Evolutionary conservation across 2,329 filamentous ascomycete species (phyloP), one percentile per base, ranked within the genome.

Genomic region (Fusarium nurragi): DNA sequence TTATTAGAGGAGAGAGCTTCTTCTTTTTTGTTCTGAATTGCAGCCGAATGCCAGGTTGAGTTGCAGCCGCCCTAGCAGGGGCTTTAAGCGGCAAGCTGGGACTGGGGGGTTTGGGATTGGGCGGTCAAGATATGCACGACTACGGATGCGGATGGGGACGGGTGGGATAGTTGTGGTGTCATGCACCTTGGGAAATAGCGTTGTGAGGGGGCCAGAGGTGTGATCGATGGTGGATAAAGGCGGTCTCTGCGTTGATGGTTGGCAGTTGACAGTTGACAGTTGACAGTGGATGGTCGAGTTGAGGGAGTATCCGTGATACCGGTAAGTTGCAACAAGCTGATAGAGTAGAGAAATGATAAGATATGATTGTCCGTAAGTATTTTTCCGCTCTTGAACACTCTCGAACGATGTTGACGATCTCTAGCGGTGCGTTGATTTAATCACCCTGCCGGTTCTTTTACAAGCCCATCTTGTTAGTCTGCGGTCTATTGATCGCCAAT

Each of bases 111-210:
- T 23, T 25, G 34, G 49, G 38, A 69, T 71, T 71, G 67, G 69
- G 69, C 69, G 69, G 69, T 72, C 69, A 68, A 63, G 66, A 46
- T 25, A 53, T 52, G 64, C 53, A 67, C 54, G 49, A 54, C 38
- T 37, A 38, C 26, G 47, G 54, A 47, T 55, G 57, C 23, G 40
- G 40, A 10, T 19, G 57, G 32, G 21, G 18, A 10, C 4, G 16
- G 25, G n/a, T n/a, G 45, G 23, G 28, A 10, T 43, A n/a, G 40
- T 38, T 64, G 67, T 71, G 69, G 69, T 71, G 67, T 52, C 65
- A 71, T 71, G 69, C 68, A 69, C 62, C 54, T 22, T 44, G 56
- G 59, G 65, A 47, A 64, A 67, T 68, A 71, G 67, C 62, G 67
- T 57, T 53, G 58, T 66, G 45, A 22, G 51, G 28, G 41, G 48